Base-by-base conservation (phyloP, 768 basidiomycete genomes). In the Lepiota venenata region DNA sequence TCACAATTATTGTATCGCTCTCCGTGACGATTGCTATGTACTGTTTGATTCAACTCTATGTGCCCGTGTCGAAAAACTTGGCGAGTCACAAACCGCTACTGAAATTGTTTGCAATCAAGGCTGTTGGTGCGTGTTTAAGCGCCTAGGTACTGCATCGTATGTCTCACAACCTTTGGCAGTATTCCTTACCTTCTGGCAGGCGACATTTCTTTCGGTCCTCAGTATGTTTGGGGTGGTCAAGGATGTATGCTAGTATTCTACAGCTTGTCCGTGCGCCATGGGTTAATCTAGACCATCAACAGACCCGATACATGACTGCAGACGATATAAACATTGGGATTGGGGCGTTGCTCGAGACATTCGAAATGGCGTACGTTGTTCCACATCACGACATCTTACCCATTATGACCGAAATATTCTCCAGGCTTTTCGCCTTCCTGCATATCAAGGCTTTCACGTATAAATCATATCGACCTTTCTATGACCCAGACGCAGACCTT, bases 11-110 rank as follows among this genome's bases (percentile, higher is more conserved):
- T 41, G 79, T 88, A 37, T 87, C 87, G 1, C 60, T 86, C 36
- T 88, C 87, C 0, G 88, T 92, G 15, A 79, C 87, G 0, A 63
- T 90, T 50, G 86, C 87, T 29, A 89, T 90, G 87, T 91, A 87
- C 64, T 87, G 85, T 63, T 66, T 88, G 54, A 69, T 91, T 18
- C 88, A 91, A 63, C 69, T 92, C 15, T 89, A 87, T 61, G 58
- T 88, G 7, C 68, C 80, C 0, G 74, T 90, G 14, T 67, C 81
- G 6, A 67, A 66, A 11, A 71, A 81, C 41, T 71, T 91, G n/a
- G 69, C 75, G 9, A 79, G 77, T 0, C 79, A 81, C 50, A 74
- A 76, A 46, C 88, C 88, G 2, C 61, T 90, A 14, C 66, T 88
- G 16, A 88, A 88, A 64, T 68, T 90, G 8, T 79, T 90, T 60